These are phyloP conservation scores for Echinosophora koreensis DNA, from an alignment of 306 rosid species.

Conservation along the genomic window DNA sequence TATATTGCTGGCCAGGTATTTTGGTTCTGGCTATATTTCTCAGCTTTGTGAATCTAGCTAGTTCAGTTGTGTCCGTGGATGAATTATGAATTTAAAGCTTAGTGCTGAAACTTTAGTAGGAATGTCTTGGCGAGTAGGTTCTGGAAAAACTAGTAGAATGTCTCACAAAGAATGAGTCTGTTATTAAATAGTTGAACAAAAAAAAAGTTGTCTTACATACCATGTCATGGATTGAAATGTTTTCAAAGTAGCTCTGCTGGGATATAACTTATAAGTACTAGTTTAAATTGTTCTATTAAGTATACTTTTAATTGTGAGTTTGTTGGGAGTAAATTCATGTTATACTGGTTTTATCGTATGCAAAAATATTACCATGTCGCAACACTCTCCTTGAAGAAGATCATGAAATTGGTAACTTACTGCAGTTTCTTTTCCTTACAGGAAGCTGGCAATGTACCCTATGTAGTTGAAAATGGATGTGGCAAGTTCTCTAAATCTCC, in stretches of 20 bases:
- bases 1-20: slow-evolving; percentile 95
- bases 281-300: slow-evolving; percentile 21
- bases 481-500: slow-evolving; percentile 94
- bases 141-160: neutral
- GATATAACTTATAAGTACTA: neutral
- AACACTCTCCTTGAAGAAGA: neutral
- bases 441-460: slow-evolving; percentile 99
- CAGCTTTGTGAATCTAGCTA: neutral
- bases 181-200: no score
- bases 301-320: neutral
- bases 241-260: neutral
- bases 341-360: no score
- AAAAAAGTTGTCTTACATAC: neutral
- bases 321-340: neutral
- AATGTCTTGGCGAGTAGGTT: neutral
- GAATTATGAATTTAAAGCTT: neutral
- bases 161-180: neutral
- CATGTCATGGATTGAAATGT: slow-evolving; percentile 20
- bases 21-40: slow-evolving; percentile 29
- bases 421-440: slow-evolving; percentile 41
- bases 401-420: neutral
- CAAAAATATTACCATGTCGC: no score
- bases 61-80: slow-evolving; percentile 7
- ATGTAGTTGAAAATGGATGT: slow-evolving; percentile 91
- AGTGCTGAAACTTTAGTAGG: slow-evolving; percentile 13